A percentile compares a stretch with the other conserved stretches of the same genome.
Evolutionary conservation across 2,329 filamentous ascomycete genomes (phyloP).

Genomic region (Fusarium humuli): DNA sequence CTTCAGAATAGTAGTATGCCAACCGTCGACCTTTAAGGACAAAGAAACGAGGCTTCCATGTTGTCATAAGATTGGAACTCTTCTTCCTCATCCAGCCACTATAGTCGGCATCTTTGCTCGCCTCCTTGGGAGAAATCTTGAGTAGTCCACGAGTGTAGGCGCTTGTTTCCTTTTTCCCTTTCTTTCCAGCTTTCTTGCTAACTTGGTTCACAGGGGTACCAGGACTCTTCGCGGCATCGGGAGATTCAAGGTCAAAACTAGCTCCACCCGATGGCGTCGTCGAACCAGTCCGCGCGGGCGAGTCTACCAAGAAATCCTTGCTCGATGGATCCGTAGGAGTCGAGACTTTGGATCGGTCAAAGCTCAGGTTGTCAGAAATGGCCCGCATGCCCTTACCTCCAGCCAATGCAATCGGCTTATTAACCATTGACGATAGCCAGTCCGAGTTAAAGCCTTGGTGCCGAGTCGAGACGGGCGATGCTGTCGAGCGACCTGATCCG

Average conservation of each 20-base stretch:
- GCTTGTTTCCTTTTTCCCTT: conserved; percentile 93
- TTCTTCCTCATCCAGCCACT: conserved; percentile 99
- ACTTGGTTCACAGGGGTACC: conserved; percentile 61
- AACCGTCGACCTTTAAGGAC: conserved; percentile 90
- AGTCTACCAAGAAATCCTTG: conserved; percentile 54
- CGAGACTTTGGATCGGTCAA: conserved; percentile 64
- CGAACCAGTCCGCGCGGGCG: conserved; percentile 78
- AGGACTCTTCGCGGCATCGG: conserved; percentile 70
- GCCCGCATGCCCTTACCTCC: conserved; percentile 79
- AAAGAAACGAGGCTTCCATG: conserved; percentile 97
- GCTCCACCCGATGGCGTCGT: conserved; percentile 72
- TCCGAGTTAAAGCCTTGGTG: conserved; percentile 63
- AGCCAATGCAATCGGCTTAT: conserved; percentile 62
- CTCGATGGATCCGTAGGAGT: conserved; percentile 61
- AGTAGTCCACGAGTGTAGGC: conserved; percentile 89
- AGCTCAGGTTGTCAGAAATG: conserved; percentile 80
- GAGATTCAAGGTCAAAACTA: conserved; percentile 84
- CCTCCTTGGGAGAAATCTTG: conserved; percentile 83
- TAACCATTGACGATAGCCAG: conserved; percentile 65
- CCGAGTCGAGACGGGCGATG: conserved; percentile 59
- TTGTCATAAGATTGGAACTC: conserved; percentile 94
- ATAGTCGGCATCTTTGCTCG: conserved; percentile 89
- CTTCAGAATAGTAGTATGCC: conserved; percentile 95
- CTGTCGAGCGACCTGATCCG: conserved; percentile 53
- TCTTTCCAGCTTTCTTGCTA: conserved; percentile 68